Evolutionary conservation across 768 basidiomycete genomes (phyloP), one percentile per base, ranked within the genome.

Genomic region (Trametes sanguinea): DNA sequence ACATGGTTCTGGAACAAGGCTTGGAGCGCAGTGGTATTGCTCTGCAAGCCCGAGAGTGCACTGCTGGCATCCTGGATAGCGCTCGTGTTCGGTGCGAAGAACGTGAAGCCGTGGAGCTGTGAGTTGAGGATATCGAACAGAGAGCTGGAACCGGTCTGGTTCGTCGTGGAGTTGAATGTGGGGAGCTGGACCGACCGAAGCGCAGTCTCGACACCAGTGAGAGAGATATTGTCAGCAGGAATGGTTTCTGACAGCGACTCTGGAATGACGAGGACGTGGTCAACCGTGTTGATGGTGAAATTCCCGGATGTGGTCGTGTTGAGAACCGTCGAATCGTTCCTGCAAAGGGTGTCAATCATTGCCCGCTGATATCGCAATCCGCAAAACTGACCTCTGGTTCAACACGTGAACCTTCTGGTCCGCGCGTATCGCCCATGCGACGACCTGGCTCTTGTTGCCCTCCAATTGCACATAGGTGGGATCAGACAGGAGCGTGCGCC

Each of bases 1-100:
- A 89, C 86, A 66, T 90, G 89, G 71, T 90, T 90, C 43, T 73
- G 68, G 11, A 89, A 65, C 9, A 90, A 62, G 29, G 73, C 74
- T 3, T 63, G 35, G 39, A 88, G 57, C 5, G 79, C 78, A 0
- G 83, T 80, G 27, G 66, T 51, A 66, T 89, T 90, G 29, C 75
- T 68, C 39, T 73, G 62, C 57, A 80, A 62, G 39, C 74, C 56
- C 33, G 76, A 43, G 52, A 78, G 65, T 3, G 68, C 60, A 45
- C 76, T 70, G 8, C 7, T 33, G 2, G 58, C 58, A 0, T 22
- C 32, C 33, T 75, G 72, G 0, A 77, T 75, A 0, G 75, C 71
- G 5, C 72, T 71, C 65, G 87, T 77, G 60, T 74, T 80, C 7
- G 90, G 90, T 3, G 85, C 82, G 68, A 92, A 90, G 43, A 90